phyloP scores from a whole-genome alignment of 257 asterid species.

The Lithospermum erythrorhizon region DNA sequence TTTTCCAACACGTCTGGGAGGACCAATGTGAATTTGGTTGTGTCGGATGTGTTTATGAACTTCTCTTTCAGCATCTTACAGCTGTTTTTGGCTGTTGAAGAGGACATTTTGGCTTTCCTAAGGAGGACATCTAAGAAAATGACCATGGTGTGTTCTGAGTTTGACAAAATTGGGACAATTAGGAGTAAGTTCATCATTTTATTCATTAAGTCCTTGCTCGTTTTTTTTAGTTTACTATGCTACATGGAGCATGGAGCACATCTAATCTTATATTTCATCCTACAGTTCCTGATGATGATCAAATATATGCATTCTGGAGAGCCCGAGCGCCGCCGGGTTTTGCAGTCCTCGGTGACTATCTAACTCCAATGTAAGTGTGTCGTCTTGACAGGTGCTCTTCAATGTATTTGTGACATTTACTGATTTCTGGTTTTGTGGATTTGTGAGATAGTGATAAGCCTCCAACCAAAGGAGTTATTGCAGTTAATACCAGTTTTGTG shows the following conservation, averaged over 20 bases:
- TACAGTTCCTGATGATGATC: constrained; percentile 43
- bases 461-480: constrained; percentile 84
- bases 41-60: constrained; percentile 88
- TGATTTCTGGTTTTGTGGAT: constrained; percentile 5
- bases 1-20: constrained; percentile 63
- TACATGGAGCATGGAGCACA: constrained; percentile 6
- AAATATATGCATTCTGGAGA: constrained; percentile 81
- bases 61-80: constrained; percentile 85
- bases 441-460: constrained; percentile 70
- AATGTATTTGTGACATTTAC: constrained; percentile 8
- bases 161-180: constrained; percentile 74
- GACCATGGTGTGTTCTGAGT: constrained; percentile 79
- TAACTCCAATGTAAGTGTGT: constrained; percentile 77
- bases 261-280: constrained; percentile 12
- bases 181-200: constrained; percentile 35
- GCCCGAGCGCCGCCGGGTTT: constrained; percentile 97
- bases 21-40: constrained; percentile 55
- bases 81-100: constrained; percentile 84
- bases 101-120: constrained; percentile 80
- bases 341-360: constrained; percentile 85
- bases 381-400: constrained; percentile 11
- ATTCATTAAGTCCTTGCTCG: constrained; percentile 6
- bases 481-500: constrained; percentile 77
- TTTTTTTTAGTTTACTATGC: not conserved
- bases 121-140: constrained; percentile 73